Conservation (phyloP, 495 filamentous ascomycete species). For the Trichoderma asperelloides region DNA sequence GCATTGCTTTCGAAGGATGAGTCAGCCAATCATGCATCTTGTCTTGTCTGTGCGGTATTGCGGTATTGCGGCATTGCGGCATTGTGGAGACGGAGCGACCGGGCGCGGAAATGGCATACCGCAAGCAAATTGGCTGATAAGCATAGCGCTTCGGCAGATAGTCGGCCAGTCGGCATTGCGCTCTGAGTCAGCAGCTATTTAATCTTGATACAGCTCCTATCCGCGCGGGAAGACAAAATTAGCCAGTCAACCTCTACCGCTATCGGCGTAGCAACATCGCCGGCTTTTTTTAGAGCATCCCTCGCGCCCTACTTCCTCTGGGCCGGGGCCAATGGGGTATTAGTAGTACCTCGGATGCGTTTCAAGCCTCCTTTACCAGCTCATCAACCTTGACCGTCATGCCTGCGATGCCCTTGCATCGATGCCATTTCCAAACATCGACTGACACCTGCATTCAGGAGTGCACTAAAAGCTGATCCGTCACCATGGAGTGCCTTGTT, state of each 20-base stretch:
- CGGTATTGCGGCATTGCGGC: too few species aligned
- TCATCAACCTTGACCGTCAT: neutral
- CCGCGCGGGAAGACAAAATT: too few species aligned
- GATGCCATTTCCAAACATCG: neutral
- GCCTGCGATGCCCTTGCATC: neutral
- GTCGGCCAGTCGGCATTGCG: neutral
- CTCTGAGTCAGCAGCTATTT: too few species aligned
- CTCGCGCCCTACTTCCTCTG: neutral
- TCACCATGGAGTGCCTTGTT: neutral
- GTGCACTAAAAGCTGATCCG: neutral
- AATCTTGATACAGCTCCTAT: too few species aligned
- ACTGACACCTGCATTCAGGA: neutral
- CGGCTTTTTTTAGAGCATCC: neutral
- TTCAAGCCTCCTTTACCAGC: slow-evolving; percentile 1
- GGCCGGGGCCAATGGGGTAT: neutral
- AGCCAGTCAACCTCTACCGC: too few species aligned
- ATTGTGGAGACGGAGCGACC: too few species aligned
- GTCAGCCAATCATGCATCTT: neutral
- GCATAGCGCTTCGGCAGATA: neutral
- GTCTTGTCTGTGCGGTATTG: too few species aligned
- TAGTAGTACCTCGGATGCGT: neutral
- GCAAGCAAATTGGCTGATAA: too few species aligned
- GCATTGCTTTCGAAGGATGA: neutral
- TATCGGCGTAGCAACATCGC: neutral
- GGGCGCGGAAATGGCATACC: too few species aligned